phyloP scores from a whole-genome alignment of 345 rosid genomes.

The Conringia planisiliqua region DNA sequence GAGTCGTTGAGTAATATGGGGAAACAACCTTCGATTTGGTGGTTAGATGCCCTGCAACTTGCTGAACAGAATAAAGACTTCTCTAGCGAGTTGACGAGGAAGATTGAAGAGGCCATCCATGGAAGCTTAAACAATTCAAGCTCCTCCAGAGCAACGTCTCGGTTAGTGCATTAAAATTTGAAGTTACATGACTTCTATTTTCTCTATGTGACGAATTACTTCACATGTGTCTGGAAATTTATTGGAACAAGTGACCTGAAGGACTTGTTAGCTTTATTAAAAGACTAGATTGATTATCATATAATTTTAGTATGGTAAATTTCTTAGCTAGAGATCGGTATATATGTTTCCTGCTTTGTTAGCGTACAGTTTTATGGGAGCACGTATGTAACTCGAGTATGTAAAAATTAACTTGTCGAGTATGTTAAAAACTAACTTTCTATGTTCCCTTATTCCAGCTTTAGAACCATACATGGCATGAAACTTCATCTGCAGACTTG shows the following conservation, averaged over 20 bases:
- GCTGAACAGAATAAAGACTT: constrained; percentile 63
- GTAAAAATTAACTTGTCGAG: background rate
- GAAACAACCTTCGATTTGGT: constrained; percentile 58
- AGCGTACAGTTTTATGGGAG: background rate
- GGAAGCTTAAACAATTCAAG: constrained; percentile 55
- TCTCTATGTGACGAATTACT: background rate
- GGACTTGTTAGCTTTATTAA: background rate
- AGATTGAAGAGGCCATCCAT: constrained; percentile 78
- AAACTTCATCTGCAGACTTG: constrained; percentile 86
- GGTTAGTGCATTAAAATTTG: constrained; percentile 40
- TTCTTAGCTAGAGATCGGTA: background rate
- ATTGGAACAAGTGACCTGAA: background rate
- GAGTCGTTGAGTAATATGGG: constrained; percentile 43
- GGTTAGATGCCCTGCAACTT: constrained; percentile 77
- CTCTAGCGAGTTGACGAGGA: constrained; percentile 64
- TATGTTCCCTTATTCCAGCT: constrained; percentile 45
- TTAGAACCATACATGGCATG: constrained; percentile 62
- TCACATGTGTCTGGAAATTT: constrained; percentile 1
- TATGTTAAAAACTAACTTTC: constrained; percentile 19
- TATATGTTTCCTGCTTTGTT: background rate
- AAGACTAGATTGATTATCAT: background rate
- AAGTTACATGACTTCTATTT: background rate
- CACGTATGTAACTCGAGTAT: background rate
- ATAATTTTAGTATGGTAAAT: background rate
- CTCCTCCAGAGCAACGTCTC: constrained; percentile 45